phyloP scores from a whole-genome alignment of 345 rosid species.

The Microcos paniculata region DNA sequence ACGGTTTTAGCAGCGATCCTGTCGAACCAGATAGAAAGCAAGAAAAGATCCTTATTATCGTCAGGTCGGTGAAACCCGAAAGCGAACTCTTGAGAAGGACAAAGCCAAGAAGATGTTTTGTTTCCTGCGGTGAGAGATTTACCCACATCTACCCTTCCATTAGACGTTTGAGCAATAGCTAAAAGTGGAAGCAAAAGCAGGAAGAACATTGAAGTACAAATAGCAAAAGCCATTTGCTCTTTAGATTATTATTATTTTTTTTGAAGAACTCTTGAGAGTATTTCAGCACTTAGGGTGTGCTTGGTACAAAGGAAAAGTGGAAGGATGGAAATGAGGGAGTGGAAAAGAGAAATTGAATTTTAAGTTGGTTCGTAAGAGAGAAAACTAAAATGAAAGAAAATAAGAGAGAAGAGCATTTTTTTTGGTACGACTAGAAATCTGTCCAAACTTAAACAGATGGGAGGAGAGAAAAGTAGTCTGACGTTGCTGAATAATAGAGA shows the following conservation, averaged over 20 bases:
- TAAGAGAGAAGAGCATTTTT: too few species aligned
- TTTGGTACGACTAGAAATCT: too few species aligned
- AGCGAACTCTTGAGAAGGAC: conserved; percentile 33
- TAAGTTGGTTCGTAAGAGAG: too few species aligned
- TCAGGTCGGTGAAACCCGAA: conserved; percentile 25
- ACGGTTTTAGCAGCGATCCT: conserved; percentile 24
- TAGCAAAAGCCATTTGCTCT: conserved; percentile 6
- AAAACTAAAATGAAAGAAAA: too few species aligned
- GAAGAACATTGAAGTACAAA: background rate
- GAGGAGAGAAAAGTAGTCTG: too few species aligned
- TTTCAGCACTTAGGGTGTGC: too few species aligned
- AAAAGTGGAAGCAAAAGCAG: background rate
- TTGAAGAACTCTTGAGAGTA: too few species aligned
- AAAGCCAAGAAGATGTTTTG: conserved; percentile 21
- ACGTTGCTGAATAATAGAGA: too few species aligned
- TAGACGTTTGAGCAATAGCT: background rate
- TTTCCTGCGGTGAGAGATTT: background rate
- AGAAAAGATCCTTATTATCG: conserved; percentile 14
- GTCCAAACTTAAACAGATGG: too few species aligned
- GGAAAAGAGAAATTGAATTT: too few species aligned
- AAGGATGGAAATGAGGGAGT: too few species aligned
- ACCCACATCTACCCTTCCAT: background rate
- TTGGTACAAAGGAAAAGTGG: too few species aligned
- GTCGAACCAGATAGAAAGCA: conserved; percentile 35
- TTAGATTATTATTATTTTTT: background rate